Conservation (phyloP, 768 basidiomycete genomes). For the Russula earlei region DNA sequence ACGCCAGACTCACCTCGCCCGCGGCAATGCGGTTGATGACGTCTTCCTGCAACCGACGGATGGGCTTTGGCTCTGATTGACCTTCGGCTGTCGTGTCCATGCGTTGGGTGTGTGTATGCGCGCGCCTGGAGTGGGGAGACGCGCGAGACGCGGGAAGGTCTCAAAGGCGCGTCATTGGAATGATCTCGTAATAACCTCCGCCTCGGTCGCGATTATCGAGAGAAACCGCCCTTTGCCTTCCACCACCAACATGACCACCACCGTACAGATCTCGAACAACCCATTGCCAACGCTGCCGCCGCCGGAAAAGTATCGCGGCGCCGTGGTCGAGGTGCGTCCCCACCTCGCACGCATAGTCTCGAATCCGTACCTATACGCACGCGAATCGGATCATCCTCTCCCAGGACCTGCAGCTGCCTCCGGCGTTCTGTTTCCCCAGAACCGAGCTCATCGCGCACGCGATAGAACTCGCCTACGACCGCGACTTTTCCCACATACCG, state of each 20-base stretch:
- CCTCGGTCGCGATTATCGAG: constrained; percentile 4
- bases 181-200: constrained; percentile 6
- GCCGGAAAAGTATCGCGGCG: constrained; percentile 70
- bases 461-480: constrained; percentile 83
- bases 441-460: constrained; percentile 65
- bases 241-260: constrained; percentile 7
- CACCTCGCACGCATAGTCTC: too few species aligned
- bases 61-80: constrained; percentile 17
- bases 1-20: constrained; percentile 53
- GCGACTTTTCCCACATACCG: constrained; percentile 94
- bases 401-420: constrained; percentile 73
- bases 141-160: too few species aligned
- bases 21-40: constrained; percentile 29
- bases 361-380: too few species aligned
- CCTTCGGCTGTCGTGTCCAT: neutral
- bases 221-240: neutral
- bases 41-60: constrained; percentile 14
- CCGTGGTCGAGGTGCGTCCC: constrained; percentile 71
- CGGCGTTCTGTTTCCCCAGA: constrained; percentile 73
- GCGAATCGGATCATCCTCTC: constrained; percentile 5
- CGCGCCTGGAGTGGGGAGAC: too few species aligned
- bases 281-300: neutral
- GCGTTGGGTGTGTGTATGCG: too few species aligned
- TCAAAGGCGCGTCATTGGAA: too few species aligned
- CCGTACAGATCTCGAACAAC: neutral